Evolutionary conservation across 2,329 filamentous ascomycete species (phyloP).

Genomic region (Pyrenochaeta sp.): DNA sequence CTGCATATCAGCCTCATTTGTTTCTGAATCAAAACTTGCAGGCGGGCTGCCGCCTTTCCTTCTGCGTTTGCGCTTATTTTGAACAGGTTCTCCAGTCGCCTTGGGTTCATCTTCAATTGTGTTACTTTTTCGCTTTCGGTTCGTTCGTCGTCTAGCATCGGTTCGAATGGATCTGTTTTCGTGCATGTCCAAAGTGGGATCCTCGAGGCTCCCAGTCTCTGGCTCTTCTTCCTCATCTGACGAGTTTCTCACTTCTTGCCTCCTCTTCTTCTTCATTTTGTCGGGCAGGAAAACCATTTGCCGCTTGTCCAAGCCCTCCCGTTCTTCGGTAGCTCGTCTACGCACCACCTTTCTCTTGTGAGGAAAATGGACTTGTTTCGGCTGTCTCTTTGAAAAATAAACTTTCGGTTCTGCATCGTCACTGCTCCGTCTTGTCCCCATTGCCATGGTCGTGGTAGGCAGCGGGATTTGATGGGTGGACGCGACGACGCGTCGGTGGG

Average conservation of each 20-base stretch:
- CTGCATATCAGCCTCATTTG: slow-evolving; percentile 6
- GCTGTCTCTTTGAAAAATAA: slow-evolving; percentile 42
- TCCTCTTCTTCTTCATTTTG: slow-evolving; percentile 26
- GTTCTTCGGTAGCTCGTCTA: slow-evolving; percentile 14
- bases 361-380: slow-evolving; percentile 40
- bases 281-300: slow-evolving; percentile 42
- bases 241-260: slow-evolving; percentile 15
- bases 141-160: neutral
- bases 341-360: slow-evolving; percentile 37
- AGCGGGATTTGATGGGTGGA: slow-evolving; percentile 2
- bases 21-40: slow-evolving; percentile 8
- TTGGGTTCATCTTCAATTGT: slow-evolving; percentile 7
- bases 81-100: slow-evolving; percentile 10
- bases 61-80: slow-evolving; percentile 27
- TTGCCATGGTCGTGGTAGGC: slow-evolving; percentile 30
- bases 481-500: slow-evolving; percentile 35
- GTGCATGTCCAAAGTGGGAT: no score
- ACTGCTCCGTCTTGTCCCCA: slow-evolving; percentile 36
- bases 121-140: slow-evolving; percentile 22
- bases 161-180: slow-evolving; percentile 2
- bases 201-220: no score
- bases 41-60: slow-evolving; percentile 11
- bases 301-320: slow-evolving; percentile 26
- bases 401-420: slow-evolving; percentile 32
- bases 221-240: slow-evolving; percentile 13